A percentile compares a stretch with the other conserved stretches of the same genome.
These are phyloP conservation scores for Eucalyptus pauciflora DNA, from an alignment of 345 rosid genomes.

Conservation along the genomic window DNA sequence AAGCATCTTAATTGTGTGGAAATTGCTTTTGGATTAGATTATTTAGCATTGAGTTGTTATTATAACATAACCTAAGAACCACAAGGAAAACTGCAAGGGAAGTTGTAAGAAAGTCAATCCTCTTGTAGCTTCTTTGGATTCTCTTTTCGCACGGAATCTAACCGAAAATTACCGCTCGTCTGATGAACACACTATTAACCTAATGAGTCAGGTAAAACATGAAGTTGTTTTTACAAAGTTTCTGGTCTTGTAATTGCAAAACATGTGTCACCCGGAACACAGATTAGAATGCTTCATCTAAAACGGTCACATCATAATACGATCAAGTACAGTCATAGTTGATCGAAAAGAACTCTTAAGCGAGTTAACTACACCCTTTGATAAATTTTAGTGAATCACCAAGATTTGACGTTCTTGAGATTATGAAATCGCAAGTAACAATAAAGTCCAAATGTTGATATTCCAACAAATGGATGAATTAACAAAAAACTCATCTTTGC, in stretches of 20 bases:
- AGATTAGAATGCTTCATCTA: not conserved
- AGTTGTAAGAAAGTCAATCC: not conserved
- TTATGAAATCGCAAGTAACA: not conserved
- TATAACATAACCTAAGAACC: not conserved
- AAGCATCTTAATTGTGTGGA: not conserved
- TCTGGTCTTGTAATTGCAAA: not conserved
- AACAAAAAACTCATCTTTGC: not conserved
- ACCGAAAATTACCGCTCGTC: fast-evolving
- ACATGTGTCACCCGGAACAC: not conserved
- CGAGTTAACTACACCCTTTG: not conserved
- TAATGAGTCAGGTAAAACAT: not conserved
- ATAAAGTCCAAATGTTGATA: not conserved
- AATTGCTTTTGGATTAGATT: not conserved
- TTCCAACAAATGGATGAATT: not conserved
- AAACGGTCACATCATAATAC: fast-evolving
- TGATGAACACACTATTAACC: not conserved
- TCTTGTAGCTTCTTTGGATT: not conserved
- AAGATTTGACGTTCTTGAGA: not conserved
- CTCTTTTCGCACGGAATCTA: not conserved
- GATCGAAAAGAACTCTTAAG: not conserved
- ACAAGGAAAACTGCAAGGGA: not conserved
- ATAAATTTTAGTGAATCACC: not conserved
- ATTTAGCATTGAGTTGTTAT: not conserved
- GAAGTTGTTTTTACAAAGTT: not conserved
- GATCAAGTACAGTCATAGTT: fast-evolving